phyloP scores from a whole-genome alignment of 1,284 basidiomycete species.

The Trichosporon asahii region DNA sequence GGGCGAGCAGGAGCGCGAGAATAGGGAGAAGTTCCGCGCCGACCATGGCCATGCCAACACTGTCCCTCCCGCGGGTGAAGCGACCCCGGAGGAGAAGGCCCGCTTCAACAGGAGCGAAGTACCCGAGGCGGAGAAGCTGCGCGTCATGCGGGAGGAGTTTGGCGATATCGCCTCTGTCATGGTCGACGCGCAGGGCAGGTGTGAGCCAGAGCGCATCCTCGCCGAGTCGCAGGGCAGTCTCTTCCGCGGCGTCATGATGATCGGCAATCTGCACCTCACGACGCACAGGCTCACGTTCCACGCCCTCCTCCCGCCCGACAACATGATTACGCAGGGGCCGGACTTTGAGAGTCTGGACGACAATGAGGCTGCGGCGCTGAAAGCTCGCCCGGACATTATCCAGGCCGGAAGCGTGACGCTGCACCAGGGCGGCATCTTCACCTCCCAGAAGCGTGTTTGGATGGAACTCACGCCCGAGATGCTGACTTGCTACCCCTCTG shows the following conservation, averaged over 20 bases:
- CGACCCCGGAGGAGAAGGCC: not conserved
- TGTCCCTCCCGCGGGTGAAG: not conserved
- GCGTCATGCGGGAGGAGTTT: constrained; percentile 49
- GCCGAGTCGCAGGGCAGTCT: constrained; percentile 57
- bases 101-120: constrained; percentile 24
- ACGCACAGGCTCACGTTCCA: constrained; percentile 65
- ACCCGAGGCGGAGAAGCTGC: constrained; percentile 43
- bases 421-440: constrained; percentile 53
- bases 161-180: constrained; percentile 47
- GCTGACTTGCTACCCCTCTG: constrained; percentile 60
- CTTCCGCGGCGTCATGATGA: constrained; percentile 56
- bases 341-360: constrained; percentile 27
- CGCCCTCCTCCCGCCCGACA: constrained; percentile 59
- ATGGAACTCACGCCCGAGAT: constrained; percentile 62
- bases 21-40: not conserved
- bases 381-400: constrained; percentile 46
- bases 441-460: constrained; percentile 59
- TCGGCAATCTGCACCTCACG: constrained; percentile 65
- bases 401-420: constrained; percentile 59
- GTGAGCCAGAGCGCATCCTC: constrained; percentile 57
- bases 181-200: constrained; percentile 56
- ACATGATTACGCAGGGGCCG: constrained; percentile 26
- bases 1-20: not conserved
- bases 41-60: not conserved
- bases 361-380: constrained; percentile 16